A percentile compares a stretch with the other conserved stretches of the same genome.
Evolutionary conservation across 2,329 filamentous ascomycete species (phyloP).

Genomic region (Atkinsonella texensis): DNA sequence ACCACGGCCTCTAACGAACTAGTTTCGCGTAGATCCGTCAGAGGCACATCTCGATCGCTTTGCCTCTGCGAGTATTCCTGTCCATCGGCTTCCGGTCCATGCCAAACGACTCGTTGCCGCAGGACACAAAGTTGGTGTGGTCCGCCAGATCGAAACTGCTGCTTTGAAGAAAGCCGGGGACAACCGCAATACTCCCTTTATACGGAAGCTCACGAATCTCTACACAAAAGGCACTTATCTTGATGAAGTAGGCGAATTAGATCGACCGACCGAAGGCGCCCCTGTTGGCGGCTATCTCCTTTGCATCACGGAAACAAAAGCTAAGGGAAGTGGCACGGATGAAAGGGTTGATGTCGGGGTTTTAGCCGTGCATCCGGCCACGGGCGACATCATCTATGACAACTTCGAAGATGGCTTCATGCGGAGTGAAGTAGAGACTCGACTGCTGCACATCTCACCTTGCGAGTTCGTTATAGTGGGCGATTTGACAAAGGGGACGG

Average conservation of each 20-base stretch:
- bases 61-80: conserved; percentile 89
- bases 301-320: conserved; percentile 79
- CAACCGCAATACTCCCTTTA: conserved; percentile 85
- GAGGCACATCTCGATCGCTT: conserved; percentile 89
- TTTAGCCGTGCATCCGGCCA: conserved; percentile 87
- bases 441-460: conserved; percentile 88
- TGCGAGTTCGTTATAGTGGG: conserved; percentile 93
- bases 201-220: conserved; percentile 84
- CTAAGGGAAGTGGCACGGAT: conserved; percentile 69
- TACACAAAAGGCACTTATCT: conserved; percentile 98
- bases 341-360: conserved; percentile 90
- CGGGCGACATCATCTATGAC: conserved; percentile 92
- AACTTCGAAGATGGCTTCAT: conserved; percentile 96
- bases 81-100: conserved; percentile 83
- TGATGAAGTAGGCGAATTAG: conserved; percentile 78
- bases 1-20: conserved; percentile 5
- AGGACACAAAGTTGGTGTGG: conserved; percentile 91
- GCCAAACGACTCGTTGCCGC: conserved; percentile 86
- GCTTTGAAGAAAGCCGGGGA: conserved; percentile 91
- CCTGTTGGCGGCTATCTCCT: conserved; percentile 75
- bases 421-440: conserved; percentile 89
- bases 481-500: conserved; percentile 76
- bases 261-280: conserved; percentile 32
- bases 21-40: conserved; percentile 48
- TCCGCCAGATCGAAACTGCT: conserved; percentile 88